phyloP scores from a whole-genome alignment of 1,284 basidiomycete species.

The Erythrobasidium hasegawianum region DNA sequence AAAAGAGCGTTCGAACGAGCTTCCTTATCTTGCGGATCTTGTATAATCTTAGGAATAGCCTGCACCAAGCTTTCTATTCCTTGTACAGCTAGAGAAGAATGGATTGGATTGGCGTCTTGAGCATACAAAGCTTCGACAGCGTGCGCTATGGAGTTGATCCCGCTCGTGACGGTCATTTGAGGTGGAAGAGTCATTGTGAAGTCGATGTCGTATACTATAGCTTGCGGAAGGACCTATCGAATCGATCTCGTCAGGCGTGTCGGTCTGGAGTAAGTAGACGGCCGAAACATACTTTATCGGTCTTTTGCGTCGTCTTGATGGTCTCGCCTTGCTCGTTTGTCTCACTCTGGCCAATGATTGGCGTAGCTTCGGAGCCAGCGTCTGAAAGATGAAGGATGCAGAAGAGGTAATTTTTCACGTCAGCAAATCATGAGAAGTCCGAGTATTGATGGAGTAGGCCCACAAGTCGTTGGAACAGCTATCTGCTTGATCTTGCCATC shows the following conservation, averaged over 20 bases:
- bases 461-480: slow-evolving; percentile 53
- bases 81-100: slow-evolving; percentile 52
- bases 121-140: slow-evolving; percentile 54
- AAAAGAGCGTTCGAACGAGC: slow-evolving; percentile 53
- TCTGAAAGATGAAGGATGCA: not conserved
- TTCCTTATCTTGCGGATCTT: slow-evolving; percentile 47
- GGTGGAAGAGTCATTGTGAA: slow-evolving; percentile 53
- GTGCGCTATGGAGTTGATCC: slow-evolving; percentile 55
- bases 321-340: slow-evolving; percentile 45
- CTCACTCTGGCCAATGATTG: slow-evolving; percentile 52
- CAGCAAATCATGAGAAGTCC: not conserved
- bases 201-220: slow-evolving; percentile 55
- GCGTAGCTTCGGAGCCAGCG: slow-evolving; percentile 54
- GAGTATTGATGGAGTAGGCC: not conserved
- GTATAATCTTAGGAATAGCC: slow-evolving; percentile 50
- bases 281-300: slow-evolving; percentile 33
- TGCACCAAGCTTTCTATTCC: slow-evolving; percentile 51
- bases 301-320: slow-evolving; percentile 53
- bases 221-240: slow-evolving; percentile 51
- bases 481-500: slow-evolving; percentile 52
- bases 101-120: slow-evolving; percentile 52
- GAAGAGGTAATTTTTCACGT: no score
- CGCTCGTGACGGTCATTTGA: slow-evolving; percentile 52
- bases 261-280: no score
- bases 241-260: no score